These are phyloP conservation scores for Fonsecaea pugnacius DNA, from an alignment of 2,329 filamentous ascomycete genomes.

Conservation along the genomic window DNA sequence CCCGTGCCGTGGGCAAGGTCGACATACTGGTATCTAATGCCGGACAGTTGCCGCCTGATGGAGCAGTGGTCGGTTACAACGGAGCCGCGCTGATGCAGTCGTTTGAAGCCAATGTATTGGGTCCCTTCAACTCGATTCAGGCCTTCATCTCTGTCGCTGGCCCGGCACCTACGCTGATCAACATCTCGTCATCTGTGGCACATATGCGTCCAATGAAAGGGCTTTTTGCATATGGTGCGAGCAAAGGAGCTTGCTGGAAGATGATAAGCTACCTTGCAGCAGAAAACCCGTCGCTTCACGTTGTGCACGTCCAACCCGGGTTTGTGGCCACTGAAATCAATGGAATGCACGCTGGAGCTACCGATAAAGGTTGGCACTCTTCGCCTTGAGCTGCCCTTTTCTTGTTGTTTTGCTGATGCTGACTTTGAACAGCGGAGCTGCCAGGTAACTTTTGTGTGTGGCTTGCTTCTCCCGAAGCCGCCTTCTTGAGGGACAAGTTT, in stretches of 20 bases:
- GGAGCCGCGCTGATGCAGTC: slow-evolving; percentile 18
- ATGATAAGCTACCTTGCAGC: slow-evolving; percentile 49
- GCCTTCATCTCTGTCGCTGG: slow-evolving; percentile 21
- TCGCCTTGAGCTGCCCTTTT: neutral
- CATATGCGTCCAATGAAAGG: slow-evolving; percentile 21
- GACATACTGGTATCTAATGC: slow-evolving; percentile 26
- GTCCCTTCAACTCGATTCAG: slow-evolving; percentile 24
- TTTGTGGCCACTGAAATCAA: slow-evolving; percentile 25
- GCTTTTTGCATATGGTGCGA: slow-evolving; percentile 44
- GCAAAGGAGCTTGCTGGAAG: slow-evolving; percentile 50
- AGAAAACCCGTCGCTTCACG: slow-evolving; percentile 47
- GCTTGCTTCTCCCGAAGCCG: slow-evolving; percentile 52
- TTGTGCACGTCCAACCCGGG: slow-evolving; percentile 54
- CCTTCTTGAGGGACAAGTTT: slow-evolving; percentile 53
- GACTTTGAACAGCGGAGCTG: slow-evolving; percentile 41
- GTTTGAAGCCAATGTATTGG: slow-evolving; percentile 23
- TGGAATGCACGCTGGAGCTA: neutral
- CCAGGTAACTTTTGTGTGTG: slow-evolving; percentile 52
- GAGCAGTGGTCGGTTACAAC: slow-evolving; percentile 15
- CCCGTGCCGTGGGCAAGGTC: slow-evolving; percentile 13
- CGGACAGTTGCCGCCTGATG: neutral
- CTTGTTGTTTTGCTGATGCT: too few species aligned
- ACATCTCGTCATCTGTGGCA: slow-evolving; percentile 23
- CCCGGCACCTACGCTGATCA: slow-evolving; percentile 19
- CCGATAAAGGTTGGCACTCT: slow-evolving; percentile 18